These are phyloP conservation scores for Hypsizygus marmoreus DNA, from an alignment of 768 basidiomycete species.

Conservation along the genomic window DNA sequence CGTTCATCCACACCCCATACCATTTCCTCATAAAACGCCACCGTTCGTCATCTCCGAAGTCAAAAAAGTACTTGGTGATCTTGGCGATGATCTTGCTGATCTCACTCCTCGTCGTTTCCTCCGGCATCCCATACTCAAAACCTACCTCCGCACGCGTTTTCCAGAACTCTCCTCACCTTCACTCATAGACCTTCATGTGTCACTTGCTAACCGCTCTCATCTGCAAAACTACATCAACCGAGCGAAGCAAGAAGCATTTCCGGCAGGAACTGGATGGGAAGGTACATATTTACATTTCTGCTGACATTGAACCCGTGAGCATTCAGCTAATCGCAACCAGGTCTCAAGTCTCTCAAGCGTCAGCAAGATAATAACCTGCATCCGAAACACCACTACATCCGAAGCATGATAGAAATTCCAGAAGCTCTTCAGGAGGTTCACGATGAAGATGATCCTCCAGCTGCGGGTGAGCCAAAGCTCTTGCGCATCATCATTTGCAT, in stretches of 20 bases:
- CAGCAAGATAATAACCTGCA: conserved; percentile 12
- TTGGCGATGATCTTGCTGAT: conserved; percentile 22
- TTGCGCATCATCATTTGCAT: conserved; percentile 28
- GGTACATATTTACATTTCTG: too few relatives aligned
- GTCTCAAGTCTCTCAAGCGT: conserved; percentile 14
- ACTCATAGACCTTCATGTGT: not conserved
- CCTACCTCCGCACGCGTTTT: conserved; percentile 9
- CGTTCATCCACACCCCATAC: conserved; percentile 21
- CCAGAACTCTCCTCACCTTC: not conserved
- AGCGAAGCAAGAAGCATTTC: not conserved
- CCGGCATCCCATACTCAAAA: conserved; percentile 1
- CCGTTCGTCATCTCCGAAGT: conserved; percentile 6
- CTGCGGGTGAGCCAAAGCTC: conserved; percentile 12
- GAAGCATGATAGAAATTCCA: conserved; percentile 9
- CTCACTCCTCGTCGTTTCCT: conserved; percentile 24
- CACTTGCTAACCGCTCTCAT: not conserved
- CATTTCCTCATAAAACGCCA: conserved; percentile 23
- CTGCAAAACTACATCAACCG: not conserved
- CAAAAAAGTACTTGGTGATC: conserved; percentile 7
- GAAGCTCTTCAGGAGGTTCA: not conserved
- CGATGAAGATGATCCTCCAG: not conserved
- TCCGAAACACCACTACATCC: conserved; percentile 20
- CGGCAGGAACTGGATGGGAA: not conserved
- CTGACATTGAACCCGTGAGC: too few relatives aligned
- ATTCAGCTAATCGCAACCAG: too few relatives aligned